Conservation (phyloP, 1,139 yeast species). For the Sugiyamaella sp. region DNA sequence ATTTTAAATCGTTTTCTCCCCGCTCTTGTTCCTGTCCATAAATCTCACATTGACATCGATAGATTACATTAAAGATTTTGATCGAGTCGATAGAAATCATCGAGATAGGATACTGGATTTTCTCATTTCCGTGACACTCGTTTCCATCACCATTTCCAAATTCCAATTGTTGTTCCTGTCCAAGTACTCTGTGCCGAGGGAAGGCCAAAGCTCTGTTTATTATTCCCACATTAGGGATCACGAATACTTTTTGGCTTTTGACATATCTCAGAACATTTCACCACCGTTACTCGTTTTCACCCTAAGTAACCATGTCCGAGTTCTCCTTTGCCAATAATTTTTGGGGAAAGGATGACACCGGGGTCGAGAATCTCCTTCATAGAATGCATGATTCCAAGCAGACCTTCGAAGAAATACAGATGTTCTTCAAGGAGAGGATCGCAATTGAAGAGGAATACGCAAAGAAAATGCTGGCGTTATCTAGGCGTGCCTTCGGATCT, state of each 20-base stretch:
- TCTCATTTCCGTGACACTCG: background rate
- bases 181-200: too few relatives aligned
- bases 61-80: background rate
- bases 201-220: too few relatives aligned
- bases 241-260: too few relatives aligned
- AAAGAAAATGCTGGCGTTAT: constrained; percentile 55
- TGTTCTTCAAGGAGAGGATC: constrained; percentile 50
- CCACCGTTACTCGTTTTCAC: background rate
- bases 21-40: constrained; percentile 1
- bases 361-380: constrained; percentile 51
- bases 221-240: background rate
- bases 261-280: too few relatives aligned
- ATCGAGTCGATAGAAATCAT: background rate
- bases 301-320: constrained; percentile 12
- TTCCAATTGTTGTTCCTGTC: background rate
- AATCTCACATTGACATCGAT: background rate
- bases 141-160: background rate
- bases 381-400: constrained; percentile 55
- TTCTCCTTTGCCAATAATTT: constrained; percentile 52
- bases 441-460: constrained; percentile 75
- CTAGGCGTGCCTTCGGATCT: constrained; percentile 56
- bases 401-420: constrained; percentile 50
- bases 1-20: background rate
- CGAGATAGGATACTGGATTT: background rate
- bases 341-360: constrained; percentile 58